phyloP scores from a whole-genome alignment of 2,329 filamentous ascomycete species.

The Colletotrichum sidae region DNA sequence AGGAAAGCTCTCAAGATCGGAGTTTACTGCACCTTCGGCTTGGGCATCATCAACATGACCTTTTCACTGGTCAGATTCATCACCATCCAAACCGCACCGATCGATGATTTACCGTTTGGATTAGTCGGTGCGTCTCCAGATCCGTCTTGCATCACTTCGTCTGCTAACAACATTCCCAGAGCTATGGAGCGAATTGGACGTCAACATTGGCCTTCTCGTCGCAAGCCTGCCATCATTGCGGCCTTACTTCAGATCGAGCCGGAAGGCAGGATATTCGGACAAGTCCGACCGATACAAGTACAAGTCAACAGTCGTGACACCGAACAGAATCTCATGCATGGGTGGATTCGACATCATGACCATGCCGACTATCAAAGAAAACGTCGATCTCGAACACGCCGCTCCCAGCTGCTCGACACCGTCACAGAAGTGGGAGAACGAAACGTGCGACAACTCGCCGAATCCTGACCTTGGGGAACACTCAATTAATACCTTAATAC shows the following conservation, averaged over 20 bases:
- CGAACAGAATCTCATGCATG: slow-evolving; percentile 3
- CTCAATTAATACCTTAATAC: too few relatives aligned
- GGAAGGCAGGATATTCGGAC: slow-evolving; percentile 16
- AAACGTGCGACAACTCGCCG: background rate
- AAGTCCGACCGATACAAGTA: slow-evolving; percentile 29
- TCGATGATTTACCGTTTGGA: slow-evolving; percentile 25
- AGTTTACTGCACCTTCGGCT: slow-evolving; percentile 32
- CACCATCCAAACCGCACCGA: slow-evolving; percentile 26
- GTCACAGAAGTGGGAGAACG: slow-evolving; percentile 6
- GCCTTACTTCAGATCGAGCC: slow-evolving; percentile 32
- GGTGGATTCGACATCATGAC: slow-evolving; percentile 20
- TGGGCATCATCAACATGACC: slow-evolving; percentile 34
- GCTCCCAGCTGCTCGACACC: slow-evolving; percentile 10
- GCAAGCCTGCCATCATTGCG: slow-evolving; percentile 28
- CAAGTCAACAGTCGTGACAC: slow-evolving; percentile 26
- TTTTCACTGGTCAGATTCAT: slow-evolving; percentile 32
- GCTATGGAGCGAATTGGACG: slow-evolving; percentile 30
- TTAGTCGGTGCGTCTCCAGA: slow-evolving; percentile 18
- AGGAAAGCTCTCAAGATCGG: slow-evolving; percentile 22
- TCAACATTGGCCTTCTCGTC: slow-evolving; percentile 30
- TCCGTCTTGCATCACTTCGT: background rate
- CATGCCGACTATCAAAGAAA: slow-evolving; percentile 2
- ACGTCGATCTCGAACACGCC: slow-evolving; percentile 10
- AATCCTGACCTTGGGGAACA: too few relatives aligned
- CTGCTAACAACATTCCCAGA: slow-evolving; percentile 8